phyloP scores from a whole-genome alignment of 228 moss, liverwort and hornwort genomes.

The Sphagnum magellanicum region DNA sequence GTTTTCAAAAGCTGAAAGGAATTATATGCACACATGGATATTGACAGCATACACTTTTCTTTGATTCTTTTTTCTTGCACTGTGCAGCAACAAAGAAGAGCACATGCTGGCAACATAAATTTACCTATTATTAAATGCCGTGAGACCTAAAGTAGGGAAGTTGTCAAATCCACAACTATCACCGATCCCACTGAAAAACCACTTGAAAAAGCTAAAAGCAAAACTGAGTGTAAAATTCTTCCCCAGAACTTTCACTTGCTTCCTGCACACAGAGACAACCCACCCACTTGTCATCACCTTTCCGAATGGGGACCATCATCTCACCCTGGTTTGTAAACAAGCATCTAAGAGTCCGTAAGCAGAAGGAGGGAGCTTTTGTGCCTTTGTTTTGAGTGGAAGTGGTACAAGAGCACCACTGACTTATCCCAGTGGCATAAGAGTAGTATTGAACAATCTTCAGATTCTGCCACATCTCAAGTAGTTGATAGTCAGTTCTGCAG shows the following conservation, averaged over 20 bases:
- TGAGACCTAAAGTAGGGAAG: constrained; percentile 37
- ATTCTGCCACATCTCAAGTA: too few relatives aligned
- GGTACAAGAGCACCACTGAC: not conserved
- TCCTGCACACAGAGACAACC: constrained; percentile 13
- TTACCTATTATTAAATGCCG: constrained; percentile 30
- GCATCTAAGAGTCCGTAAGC: too few relatives aligned
- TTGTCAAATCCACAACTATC: constrained; percentile 33
- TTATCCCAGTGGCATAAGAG: too few relatives aligned
- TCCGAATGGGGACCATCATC: not conserved
- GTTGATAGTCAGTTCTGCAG: too few relatives aligned
- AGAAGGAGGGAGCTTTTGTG: too few relatives aligned
- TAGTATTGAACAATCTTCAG: too few relatives aligned
- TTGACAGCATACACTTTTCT: not conserved
- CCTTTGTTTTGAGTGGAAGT: too few relatives aligned
- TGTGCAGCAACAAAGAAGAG: not conserved
- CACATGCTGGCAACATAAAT: not conserved
- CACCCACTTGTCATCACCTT: not conserved
- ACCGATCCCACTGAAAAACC: constrained; percentile 45
- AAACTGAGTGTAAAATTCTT: constrained; percentile 35
- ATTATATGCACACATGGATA: too few relatives aligned
- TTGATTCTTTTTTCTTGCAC: not conserved
- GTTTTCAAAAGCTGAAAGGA: too few relatives aligned
- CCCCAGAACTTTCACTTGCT: constrained; percentile 29
- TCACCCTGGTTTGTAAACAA: not conserved
- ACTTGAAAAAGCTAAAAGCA: constrained; percentile 46